Percentiles rank a stretch among this genome's conserved stretches.
phyloP scores from a whole-genome alignment of 495 filamentous ascomycete genomes.

The Talaromyces liani region DNA sequence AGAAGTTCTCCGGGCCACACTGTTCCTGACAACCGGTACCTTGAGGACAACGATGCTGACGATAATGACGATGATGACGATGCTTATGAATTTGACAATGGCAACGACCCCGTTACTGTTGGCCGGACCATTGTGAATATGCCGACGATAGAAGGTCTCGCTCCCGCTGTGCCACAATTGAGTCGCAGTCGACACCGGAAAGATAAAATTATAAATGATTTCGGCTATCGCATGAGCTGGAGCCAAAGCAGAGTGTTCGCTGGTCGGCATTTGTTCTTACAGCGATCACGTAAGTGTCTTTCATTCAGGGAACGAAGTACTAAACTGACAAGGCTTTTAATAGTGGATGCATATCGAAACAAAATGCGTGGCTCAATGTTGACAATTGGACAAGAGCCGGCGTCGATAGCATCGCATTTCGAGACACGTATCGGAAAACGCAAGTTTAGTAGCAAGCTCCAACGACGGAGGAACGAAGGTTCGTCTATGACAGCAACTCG shows the following conservation, averaged over 20 bases:
- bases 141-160: constrained; percentile 69
- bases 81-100: constrained; percentile 46
- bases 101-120: constrained; percentile 40
- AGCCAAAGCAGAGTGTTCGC: constrained; percentile 84
- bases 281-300: constrained; percentile 76
- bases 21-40: constrained; percentile 57
- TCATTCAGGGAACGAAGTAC: background rate
- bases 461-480: background rate
- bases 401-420: constrained; percentile 69
- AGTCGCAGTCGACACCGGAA: constrained; percentile 58
- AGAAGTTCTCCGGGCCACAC: constrained; percentile 61
- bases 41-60: constrained; percentile 48
- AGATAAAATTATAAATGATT: constrained; percentile 81
- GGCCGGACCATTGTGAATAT: constrained; percentile 54
- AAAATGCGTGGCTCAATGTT: constrained; percentile 83
- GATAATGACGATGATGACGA: constrained; percentile 54
- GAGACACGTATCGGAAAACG: constrained; percentile 86
- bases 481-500: constrained; percentile 13
- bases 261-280: constrained; percentile 77
- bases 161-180: constrained; percentile 66
- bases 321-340: background rate
- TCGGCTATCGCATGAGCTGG: constrained; percentile 95
- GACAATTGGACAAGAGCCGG: constrained; percentile 61
- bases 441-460: constrained; percentile 62
- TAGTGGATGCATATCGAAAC: constrained; percentile 91